A percentile compares a stretch with the other conserved stretches of the same genome.
These are phyloP conservation scores for Eimeria falciformis DNA, from an alignment of 169 alveolate species.

Conservation along the genomic window DNA sequence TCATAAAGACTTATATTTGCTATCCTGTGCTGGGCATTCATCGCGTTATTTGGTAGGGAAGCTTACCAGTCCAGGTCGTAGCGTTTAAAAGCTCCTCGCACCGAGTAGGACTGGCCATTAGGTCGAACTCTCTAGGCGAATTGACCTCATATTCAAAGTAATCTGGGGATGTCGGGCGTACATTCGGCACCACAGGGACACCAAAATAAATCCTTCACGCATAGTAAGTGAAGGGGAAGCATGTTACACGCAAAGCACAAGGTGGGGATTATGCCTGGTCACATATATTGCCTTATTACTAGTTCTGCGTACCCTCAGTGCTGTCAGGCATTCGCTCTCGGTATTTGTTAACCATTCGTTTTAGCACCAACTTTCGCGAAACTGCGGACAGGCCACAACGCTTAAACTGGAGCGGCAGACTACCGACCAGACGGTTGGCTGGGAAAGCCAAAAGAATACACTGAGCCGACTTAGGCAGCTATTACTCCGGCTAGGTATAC, in stretches of 20 bases:
- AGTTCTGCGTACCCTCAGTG: conserved; percentile 21
- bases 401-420: neutral
- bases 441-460: too few species aligned
- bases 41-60: neutral
- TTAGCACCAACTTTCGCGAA: conserved; percentile 54
- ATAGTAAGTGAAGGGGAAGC: too few species aligned
- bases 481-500: too few species aligned
- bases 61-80: conserved; percentile 68
- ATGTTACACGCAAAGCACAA: too few species aligned
- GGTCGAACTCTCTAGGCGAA: conserved; percentile 63
- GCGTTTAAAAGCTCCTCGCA: conserved; percentile 63
- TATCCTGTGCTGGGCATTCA: neutral
- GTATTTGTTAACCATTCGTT: conserved; percentile 58
- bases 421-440: too few species aligned
- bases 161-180: neutral
- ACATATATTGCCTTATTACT: too few species aligned
- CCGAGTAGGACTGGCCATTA: conserved; percentile 30
- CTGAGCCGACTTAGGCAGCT: too few species aligned
- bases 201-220: too few species aligned
- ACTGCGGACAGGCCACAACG: conserved; percentile 20
- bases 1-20: neutral
- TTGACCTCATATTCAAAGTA: conserved; percentile 56
- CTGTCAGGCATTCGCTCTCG: conserved; percentile 65
- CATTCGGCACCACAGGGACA: too few species aligned
- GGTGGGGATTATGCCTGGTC: too few species aligned